phyloP scores from a whole-genome alignment of 352 stramenopile species.

The Phytophthora pini region DNA sequence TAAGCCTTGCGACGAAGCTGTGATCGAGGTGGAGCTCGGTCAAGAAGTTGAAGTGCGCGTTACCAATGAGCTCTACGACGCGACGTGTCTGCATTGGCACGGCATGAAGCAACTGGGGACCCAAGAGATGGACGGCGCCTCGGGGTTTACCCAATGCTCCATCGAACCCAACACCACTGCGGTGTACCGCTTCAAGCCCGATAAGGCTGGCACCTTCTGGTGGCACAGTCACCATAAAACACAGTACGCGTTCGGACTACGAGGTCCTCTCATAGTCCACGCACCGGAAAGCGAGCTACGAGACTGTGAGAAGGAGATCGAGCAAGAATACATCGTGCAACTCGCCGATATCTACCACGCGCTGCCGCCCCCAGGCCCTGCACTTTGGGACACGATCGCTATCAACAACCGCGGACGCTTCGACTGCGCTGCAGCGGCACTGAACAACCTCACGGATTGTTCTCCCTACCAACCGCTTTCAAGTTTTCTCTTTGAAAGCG shows the following conservation, averaged over 20 bases:
- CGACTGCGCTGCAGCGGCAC: slow-evolving; percentile 30
- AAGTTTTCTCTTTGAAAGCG: slow-evolving; percentile 24
- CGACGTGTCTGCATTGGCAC: slow-evolving; percentile 44
- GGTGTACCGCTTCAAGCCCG: slow-evolving; percentile 40
- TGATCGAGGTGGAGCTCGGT: slow-evolving; percentile 33
- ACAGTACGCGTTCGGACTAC: slow-evolving; percentile 40
- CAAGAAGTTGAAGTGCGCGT: slow-evolving; percentile 35
- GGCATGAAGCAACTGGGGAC: slow-evolving; percentile 41
- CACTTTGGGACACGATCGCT: slow-evolving; percentile 33
- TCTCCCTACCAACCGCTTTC: slow-evolving; percentile 21
- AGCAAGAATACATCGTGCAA: slow-evolving; percentile 34
- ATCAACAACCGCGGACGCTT: slow-evolving; percentile 48
- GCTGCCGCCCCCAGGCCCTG: slow-evolving; percentile 1
- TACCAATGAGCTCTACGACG: slow-evolving; percentile 26
- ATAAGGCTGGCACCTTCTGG: slow-evolving; percentile 41
- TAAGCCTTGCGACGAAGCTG: slow-evolving; percentile 22
- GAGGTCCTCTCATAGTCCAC: slow-evolving; percentile 40
- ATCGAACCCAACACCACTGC: slow-evolving; percentile 29
- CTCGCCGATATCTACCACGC: slow-evolving; percentile 40
- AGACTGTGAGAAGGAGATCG: slow-evolving; percentile 23
- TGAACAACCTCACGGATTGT: slow-evolving; percentile 21
- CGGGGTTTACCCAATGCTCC: slow-evolving; percentile 40
- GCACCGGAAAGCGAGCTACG: slow-evolving; percentile 15
- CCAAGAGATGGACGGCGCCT: slow-evolving; percentile 43
- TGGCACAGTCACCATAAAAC: slow-evolving; percentile 45